Conservation (phyloP, 202 grass and related monocot species). For the Zizania palustris region DNA sequence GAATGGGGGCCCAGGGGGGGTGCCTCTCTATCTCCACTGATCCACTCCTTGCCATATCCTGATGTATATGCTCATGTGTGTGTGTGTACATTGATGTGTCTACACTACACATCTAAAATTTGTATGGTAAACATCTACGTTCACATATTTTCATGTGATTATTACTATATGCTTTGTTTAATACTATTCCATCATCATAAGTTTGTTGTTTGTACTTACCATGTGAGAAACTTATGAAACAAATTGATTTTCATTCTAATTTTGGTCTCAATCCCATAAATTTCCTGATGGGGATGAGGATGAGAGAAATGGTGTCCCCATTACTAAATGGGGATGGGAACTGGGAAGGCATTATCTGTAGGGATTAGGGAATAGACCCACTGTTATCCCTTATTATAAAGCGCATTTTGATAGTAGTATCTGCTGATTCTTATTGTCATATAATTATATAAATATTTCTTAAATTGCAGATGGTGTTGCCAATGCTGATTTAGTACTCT, state of each 20-base stretch:
- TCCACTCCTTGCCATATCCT: neutral
- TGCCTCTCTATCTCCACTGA: neutral
- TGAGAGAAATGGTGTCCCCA: too few species aligned
- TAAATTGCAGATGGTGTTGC: constrained; percentile 76
- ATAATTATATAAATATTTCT: constrained; percentile 33
- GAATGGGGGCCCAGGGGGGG: neutral
- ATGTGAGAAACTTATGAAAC: too few species aligned
- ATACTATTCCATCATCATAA: too few species aligned
- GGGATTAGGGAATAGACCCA: too few species aligned
- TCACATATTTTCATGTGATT: neutral
- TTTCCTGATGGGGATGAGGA: too few species aligned
- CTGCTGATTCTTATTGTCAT: constrained; percentile 27
- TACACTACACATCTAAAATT: neutral
- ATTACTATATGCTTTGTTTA: too few species aligned
- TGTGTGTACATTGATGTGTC: neutral
- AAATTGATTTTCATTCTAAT: too few species aligned
- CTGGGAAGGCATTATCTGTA: too few species aligned
- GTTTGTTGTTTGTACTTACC: too few species aligned
- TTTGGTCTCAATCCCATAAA: too few species aligned
- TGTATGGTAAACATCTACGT: neutral
- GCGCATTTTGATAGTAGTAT: constrained; percentile 4
- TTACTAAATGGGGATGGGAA: too few species aligned
- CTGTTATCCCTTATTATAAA: too few species aligned
- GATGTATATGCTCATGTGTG: neutral
- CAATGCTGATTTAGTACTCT: constrained; percentile 91